Evolutionary conservation across 139 green algal genomes (phyloP).

Genomic region (Chlamydomonas sphaeroides): DNA sequence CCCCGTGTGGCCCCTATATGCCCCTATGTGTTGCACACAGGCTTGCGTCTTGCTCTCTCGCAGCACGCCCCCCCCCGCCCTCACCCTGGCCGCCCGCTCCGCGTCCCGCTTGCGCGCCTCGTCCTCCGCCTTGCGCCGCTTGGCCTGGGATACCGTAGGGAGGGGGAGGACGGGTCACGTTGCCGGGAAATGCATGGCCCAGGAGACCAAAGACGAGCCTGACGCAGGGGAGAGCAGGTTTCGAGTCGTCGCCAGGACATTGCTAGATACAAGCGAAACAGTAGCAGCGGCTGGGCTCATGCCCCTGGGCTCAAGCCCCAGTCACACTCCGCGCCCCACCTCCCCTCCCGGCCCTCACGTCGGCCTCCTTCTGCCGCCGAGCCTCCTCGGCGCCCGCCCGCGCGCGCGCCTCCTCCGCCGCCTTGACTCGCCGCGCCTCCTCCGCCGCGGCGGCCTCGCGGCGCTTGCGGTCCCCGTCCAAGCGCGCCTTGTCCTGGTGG

Average conservation of each 20-base stretch:
- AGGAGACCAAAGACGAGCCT: too few relatives aligned
- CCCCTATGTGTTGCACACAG: too few relatives aligned
- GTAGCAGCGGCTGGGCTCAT: too few relatives aligned
- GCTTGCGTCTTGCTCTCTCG: too few relatives aligned
- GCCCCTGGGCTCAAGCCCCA: too few relatives aligned
- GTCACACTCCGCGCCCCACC: too few relatives aligned
- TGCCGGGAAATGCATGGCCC: background rate
- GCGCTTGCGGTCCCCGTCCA: conserved; percentile 44
- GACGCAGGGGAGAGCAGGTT: too few relatives aligned
- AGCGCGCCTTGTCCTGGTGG: conserved; percentile 18
- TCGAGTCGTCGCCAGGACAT: too few relatives aligned
- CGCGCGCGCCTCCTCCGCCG: conserved; percentile 40
- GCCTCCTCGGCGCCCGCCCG: conserved; percentile 33
- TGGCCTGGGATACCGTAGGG: background rate
- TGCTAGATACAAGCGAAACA: too few relatives aligned
- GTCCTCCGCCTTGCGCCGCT: conserved; percentile 40
- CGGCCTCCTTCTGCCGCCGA: background rate
- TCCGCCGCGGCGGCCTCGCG: conserved; percentile 42
- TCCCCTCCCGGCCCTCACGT: too few relatives aligned
- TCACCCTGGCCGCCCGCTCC: conserved; percentile 38
- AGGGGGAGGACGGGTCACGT: background rate
- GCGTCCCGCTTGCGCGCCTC: conserved; percentile 33
- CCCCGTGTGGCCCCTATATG: too few relatives aligned
- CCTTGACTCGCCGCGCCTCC: conserved; percentile 39
- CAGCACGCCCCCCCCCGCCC: background rate